Evolutionary conservation across 2,329 filamentous ascomycete species (phyloP), one percentile per base, ranked within the genome.

Genomic region (Stagonosporopsis tanaceti): DNA sequence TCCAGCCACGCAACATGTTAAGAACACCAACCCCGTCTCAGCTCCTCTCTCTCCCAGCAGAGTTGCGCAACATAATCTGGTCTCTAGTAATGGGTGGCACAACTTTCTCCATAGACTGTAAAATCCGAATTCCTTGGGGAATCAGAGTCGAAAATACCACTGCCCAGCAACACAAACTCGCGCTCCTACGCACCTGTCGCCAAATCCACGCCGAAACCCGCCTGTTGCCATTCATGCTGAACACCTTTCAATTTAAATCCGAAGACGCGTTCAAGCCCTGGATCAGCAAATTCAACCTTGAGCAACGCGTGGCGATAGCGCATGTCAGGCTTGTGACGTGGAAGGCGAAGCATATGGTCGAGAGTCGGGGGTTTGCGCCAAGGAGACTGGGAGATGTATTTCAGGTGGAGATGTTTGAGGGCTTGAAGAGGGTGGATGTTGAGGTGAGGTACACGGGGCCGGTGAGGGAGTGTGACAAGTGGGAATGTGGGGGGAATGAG

Each of bases 261-360:
- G 53, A 56, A 39, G 53, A 56, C 6, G 53, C 47, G 0, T 56
- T 56, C n/a, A 42, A 47, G 11, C 53, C 53, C 4, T 57, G 53
- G 53, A 17, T 57, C 4, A 17, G 22, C 14, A 47, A n/a, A 20
- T 57, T 57, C 30, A 42, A 47, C 6, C 7, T 14, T 8, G 24
- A 25, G 8, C 41, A 44, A n/a, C 35, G 38, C 17, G 37, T 30
- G 5, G 53, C 53, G 25, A 57, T 57, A 8, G 25, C 39, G 32
- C 12, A 30, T 4, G 47, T 57, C 1, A 35, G 14, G 24, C 42
- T 52, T 2, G 25, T 52, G 0, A 57, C 53, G 4, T 57, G 53
- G 53, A 57, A 57, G 38, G 53, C 53, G 15, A 51, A 35, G 17
- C 28, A 57, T 30, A 57, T 57, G 53, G 47, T 57, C 4, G 53